Conservation (phyloP, 2,329 filamentous ascomycete species). For the Alternaria triticimaculans region DNA sequence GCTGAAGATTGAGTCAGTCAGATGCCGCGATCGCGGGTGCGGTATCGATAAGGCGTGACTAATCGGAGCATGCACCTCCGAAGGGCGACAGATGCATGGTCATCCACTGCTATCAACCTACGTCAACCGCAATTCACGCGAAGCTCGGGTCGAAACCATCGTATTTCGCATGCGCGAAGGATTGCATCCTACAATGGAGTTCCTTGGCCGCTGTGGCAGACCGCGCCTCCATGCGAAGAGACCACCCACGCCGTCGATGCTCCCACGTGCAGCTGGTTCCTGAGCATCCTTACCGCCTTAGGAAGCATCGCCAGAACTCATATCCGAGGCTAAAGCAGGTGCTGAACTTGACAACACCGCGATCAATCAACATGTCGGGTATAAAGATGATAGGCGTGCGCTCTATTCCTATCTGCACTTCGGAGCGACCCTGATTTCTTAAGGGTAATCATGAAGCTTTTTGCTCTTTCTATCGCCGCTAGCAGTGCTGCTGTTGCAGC, state of each 20-base stretch:
- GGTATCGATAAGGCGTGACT: constrained; percentile 15
- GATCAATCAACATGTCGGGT: background rate
- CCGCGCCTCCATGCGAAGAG: background rate
- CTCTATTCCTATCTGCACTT: background rate
- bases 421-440: background rate
- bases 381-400: constrained; percentile 6
- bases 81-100: background rate
- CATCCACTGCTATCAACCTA: background rate
- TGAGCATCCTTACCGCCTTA: constrained; percentile 20
- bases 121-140: background rate
- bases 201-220: constrained; percentile 2
- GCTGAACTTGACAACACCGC: background rate
- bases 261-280: constrained; percentile 11
- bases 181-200: background rate
- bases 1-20: constrained; percentile 14
- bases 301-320: constrained; percentile 31
- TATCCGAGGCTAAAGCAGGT: constrained; percentile 26
- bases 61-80: constrained; percentile 6
- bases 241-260: constrained; percentile 4
- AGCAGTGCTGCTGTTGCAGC: constrained; percentile 16
- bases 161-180: background rate
- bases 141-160: background rate
- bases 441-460: constrained; percentile 25
- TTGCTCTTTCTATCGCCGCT: constrained; percentile 21
- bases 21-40: constrained; percentile 1